Evolutionary conservation across 495 filamentous ascomycete genomes (phyloP).

Genomic region (Physcia stellaris): DNA sequence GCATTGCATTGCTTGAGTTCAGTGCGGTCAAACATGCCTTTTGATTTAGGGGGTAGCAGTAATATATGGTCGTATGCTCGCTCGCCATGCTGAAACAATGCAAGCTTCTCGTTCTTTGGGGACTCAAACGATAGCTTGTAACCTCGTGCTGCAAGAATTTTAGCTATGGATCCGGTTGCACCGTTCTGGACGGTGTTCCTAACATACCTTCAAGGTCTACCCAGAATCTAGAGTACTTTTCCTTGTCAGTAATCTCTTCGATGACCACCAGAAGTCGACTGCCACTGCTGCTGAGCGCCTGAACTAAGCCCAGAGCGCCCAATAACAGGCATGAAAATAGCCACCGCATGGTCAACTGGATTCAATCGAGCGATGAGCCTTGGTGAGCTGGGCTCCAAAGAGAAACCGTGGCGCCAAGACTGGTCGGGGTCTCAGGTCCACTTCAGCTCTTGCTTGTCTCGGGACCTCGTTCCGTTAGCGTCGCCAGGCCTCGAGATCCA

Average conservation of each 20-base stretch:
- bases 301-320: slow-evolving; percentile 47
- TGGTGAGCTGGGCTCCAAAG: too few species aligned
- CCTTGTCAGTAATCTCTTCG: slow-evolving; percentile 69
- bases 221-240: slow-evolving; percentile 69
- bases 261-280: slow-evolving; percentile 73
- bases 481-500: too few species aligned
- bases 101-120: slow-evolving; percentile 70
- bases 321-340: slow-evolving; percentile 54
- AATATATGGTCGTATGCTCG: slow-evolving; percentile 81
- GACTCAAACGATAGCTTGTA: slow-evolving; percentile 70
- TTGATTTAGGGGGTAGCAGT: slow-evolving; percentile 74
- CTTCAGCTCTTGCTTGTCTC: too few species aligned
- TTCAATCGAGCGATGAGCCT: too few species aligned
- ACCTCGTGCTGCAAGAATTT: slow-evolving; percentile 76
- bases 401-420: slow-evolving; percentile 15
- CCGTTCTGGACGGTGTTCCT: too few species aligned
- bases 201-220: slow-evolving; percentile 62
- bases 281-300: slow-evolving; percentile 69
- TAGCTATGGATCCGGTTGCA: too few species aligned
- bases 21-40: slow-evolving; percentile 43
- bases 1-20: slow-evolving; percentile 15
- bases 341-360: slow-evolving; percentile 71
- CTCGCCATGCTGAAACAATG: slow-evolving; percentile 78
- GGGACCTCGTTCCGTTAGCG: too few species aligned
- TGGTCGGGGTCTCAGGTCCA: too few species aligned